Conservation (phyloP, 371 early-diverging fungal species). For the Syncephalastrum contaminatum region DNA sequence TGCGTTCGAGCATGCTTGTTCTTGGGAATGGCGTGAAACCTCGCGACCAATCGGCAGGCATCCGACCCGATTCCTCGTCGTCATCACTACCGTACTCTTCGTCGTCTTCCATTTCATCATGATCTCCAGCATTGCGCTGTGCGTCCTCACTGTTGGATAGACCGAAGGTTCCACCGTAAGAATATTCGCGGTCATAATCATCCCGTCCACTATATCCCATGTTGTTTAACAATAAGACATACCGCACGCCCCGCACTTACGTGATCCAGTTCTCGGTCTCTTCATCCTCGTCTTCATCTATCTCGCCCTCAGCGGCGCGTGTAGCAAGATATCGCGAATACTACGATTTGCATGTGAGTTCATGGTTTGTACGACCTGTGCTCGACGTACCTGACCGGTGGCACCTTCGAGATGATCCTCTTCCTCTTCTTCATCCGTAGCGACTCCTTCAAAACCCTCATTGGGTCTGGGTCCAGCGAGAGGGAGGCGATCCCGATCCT, state of each 20-base stretch:
- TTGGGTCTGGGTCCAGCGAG: conserved; percentile 84
- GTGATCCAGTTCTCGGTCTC: conserved; percentile 33
- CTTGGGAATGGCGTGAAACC: conserved; percentile 24
- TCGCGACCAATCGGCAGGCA: conserved; percentile 24
- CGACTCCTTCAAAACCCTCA: conserved; percentile 23
- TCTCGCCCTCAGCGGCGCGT: conserved; percentile 16
- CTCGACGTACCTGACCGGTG: conserved; percentile 15
- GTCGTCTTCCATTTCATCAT: conserved; percentile 21
- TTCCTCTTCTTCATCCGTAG: conserved; percentile 26
- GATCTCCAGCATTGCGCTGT: conserved; percentile 6
- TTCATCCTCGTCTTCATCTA: conserved; percentile 31
- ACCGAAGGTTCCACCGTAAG: conserved; percentile 20
- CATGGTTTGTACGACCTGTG: not conserved
- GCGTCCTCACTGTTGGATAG: conserved; percentile 11
- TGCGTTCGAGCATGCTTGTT: conserved; percentile 26
- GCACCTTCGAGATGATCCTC: conserved; percentile 25
- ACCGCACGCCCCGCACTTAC: conserved; percentile 8
- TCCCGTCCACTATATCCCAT: conserved; percentile 17
- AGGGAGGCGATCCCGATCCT: conserved; percentile 85
- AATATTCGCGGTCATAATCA: conserved; percentile 25
- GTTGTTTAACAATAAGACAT: not conserved
- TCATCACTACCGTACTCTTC: conserved; percentile 27
- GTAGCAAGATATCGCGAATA: conserved; percentile 19
- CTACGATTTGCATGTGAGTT: not conserved
- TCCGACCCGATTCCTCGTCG: conserved; percentile 22